phyloP scores from a whole-genome alignment of 2,329 filamentous ascomycete species.

The Monosporascus sp. region DNA sequence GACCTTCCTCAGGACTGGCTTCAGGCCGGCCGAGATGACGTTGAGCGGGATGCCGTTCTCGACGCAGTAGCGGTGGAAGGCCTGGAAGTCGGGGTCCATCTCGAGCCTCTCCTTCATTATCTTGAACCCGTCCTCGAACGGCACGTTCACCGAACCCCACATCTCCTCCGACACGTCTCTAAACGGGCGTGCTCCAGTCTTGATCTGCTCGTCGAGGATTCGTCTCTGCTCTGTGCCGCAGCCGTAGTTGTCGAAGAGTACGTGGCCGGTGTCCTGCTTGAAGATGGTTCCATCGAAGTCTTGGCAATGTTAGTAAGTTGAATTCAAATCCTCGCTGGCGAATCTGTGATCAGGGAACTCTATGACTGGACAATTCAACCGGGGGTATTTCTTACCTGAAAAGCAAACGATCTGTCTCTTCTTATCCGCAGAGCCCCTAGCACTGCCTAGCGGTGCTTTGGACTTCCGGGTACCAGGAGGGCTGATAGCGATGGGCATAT shows the following conservation, averaged over 20 bases:
- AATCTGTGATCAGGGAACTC: no score
- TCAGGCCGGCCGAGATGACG: constrained; percentile 63
- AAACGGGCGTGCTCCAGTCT: constrained; percentile 60
- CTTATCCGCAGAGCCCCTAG: constrained; percentile 29
- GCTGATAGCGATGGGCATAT: constrained; percentile 34
- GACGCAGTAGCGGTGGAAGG: constrained; percentile 61
- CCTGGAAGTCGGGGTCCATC: constrained; percentile 58
- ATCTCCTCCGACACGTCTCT: constrained; percentile 67
- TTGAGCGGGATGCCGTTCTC: constrained; percentile 62
- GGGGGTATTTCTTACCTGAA: constrained; percentile 37
- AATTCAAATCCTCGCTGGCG: no score
- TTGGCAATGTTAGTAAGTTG: constrained; percentile 25
- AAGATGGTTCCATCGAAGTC: constrained; percentile 70
- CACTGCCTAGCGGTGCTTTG: constrained; percentile 22
- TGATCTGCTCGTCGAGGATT: constrained; percentile 58
- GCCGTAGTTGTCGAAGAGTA: constrained; percentile 61
- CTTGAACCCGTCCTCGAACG: constrained; percentile 63
- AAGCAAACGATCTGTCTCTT: constrained; percentile 55
- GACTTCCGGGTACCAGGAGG: constrained; percentile 23
- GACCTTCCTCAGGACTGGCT: constrained; percentile 56
- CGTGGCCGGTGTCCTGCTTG: constrained; percentile 65
- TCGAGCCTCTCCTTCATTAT: constrained; percentile 57
- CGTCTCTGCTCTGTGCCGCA: constrained; percentile 53
- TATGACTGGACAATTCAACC: no score
- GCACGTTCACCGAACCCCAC: constrained; percentile 62